Conservation (phyloP, 2,329 filamentous ascomycete genomes). For the Fusarium globosum region DNA sequence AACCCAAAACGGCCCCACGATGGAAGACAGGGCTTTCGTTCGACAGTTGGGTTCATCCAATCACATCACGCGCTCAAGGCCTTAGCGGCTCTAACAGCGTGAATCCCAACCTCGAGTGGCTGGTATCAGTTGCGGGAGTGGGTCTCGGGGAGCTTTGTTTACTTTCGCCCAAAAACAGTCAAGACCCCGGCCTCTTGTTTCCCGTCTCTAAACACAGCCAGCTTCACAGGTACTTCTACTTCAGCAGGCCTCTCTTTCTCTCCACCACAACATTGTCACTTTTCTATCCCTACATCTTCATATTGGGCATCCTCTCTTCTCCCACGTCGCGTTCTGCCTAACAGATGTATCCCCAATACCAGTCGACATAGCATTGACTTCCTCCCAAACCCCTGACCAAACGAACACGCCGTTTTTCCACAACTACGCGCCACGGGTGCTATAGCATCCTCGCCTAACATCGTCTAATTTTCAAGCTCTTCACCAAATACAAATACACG, state of each 20-base stretch:
- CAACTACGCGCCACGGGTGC: conserved; percentile 36
- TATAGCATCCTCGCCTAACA: conserved; percentile 34
- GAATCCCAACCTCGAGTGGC: conserved; percentile 11
- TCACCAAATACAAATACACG: conserved; percentile 30
- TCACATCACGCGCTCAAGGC: not conserved
- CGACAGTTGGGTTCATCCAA: not conserved
- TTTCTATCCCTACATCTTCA: conserved; percentile 24
- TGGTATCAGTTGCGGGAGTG: conserved; percentile 20
- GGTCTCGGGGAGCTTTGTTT: conserved; percentile 47
- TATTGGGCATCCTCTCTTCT: conserved; percentile 13
- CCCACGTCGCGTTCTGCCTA: conserved; percentile 24
- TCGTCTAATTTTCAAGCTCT: conserved; percentile 34
- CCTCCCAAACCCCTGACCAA: conserved; percentile 12
- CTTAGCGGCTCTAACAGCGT: conserved; percentile 11
- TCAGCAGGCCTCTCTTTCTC: conserved; percentile 29
- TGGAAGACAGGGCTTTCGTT: conserved; percentile 9
- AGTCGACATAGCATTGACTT: conserved; percentile 37
- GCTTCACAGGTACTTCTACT: conserved; percentile 16
- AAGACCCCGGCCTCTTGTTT: conserved; percentile 24
- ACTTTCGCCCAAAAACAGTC: conserved; percentile 51
- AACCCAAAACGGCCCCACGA: conserved; percentile 19
- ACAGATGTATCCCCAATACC: conserved; percentile 27
- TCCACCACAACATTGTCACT: conserved; percentile 18
- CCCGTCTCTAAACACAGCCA: conserved; percentile 38
- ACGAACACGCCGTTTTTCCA: conserved; percentile 13